phyloP scores from a whole-genome alignment of 2,329 filamentous ascomycete species.

The Aspergillus felis region DNA sequence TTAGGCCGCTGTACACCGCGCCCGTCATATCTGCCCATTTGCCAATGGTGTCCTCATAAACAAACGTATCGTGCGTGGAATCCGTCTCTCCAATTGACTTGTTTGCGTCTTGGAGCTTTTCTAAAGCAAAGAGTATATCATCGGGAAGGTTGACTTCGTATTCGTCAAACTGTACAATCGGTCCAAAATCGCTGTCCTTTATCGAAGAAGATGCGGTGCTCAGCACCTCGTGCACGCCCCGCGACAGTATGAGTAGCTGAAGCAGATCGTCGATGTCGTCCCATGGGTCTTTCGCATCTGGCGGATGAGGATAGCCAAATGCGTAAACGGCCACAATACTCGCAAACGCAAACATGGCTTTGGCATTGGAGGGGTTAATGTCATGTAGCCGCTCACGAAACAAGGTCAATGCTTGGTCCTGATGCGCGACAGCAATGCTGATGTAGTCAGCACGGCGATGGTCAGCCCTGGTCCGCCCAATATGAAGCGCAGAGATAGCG shows the following conservation, averaged over 20 bases:
- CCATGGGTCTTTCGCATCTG: slow-evolving; percentile 24
- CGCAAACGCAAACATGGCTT: slow-evolving; percentile 39
- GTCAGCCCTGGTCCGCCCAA: slow-evolving; percentile 28
- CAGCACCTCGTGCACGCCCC: slow-evolving; percentile 34
- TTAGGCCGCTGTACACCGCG: slow-evolving; percentile 43
- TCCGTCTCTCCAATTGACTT: slow-evolving; percentile 16
- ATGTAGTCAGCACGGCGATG: slow-evolving; percentile 26
- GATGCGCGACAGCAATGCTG: slow-evolving; percentile 33
- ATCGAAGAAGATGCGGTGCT: slow-evolving; percentile 22
- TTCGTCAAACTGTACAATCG: slow-evolving; percentile 25
- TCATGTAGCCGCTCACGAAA: slow-evolving; percentile 33
- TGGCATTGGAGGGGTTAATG: slow-evolving; percentile 34
- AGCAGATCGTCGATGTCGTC: slow-evolving; percentile 30
- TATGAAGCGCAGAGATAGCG: slow-evolving; percentile 32
- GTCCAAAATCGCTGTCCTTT: slow-evolving; percentile 20
- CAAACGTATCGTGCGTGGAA: slow-evolving; percentile 19
- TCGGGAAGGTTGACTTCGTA: slow-evolving; percentile 17
- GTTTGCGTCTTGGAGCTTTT: slow-evolving; percentile 26
- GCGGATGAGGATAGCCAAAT: slow-evolving; percentile 32
- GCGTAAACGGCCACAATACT: slow-evolving; percentile 36
- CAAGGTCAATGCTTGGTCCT: slow-evolving; percentile 30
- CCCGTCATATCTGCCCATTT: slow-evolving; percentile 25
- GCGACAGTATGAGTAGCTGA: slow-evolving; percentile 30
- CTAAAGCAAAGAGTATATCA: slow-evolving; percentile 16
- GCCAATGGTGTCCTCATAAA: slow-evolving; percentile 24